Evolutionary conservation across 495 filamentous ascomycete genomes (phyloP).

Genomic region (Penicillium taxi): DNA sequence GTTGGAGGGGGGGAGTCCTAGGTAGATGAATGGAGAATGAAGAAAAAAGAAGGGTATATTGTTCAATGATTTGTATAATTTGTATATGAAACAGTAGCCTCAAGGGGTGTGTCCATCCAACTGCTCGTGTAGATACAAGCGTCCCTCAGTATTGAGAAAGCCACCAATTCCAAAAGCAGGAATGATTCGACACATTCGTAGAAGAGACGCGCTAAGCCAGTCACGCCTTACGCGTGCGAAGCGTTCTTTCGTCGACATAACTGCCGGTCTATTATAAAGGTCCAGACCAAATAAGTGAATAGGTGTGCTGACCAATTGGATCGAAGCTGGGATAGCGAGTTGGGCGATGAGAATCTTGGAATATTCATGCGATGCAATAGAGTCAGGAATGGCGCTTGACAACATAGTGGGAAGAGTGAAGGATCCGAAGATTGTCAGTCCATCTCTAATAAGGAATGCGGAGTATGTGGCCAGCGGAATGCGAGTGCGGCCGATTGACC

Average conservation of each 20-base stretch:
- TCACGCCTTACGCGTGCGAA: conserved; percentile 58
- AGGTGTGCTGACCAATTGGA: conserved; percentile 75
- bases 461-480: conserved; percentile 45
- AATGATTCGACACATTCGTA: conserved; percentile 76
- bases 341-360: conserved; percentile 51
- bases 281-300: conserved; percentile 80
- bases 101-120: conserved; percentile 16
- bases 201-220: conserved; percentile 61
- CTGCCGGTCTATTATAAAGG: conserved; percentile 61
- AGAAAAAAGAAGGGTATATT: conserved; percentile 22
- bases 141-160: conserved; percentile 62
- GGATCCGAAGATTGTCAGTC: conserved; percentile 77
- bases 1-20: too few relatives aligned
- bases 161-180: conserved; percentile 88
- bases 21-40: background rate
- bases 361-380: conserved; percentile 28
- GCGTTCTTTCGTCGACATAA: conserved; percentile 44
- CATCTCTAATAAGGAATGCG: conserved; percentile 72
- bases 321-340: conserved; percentile 65
- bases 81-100: conserved; percentile 4
- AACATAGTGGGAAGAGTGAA: conserved; percentile 65
- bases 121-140: conserved; percentile 27
- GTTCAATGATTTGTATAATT: conserved; percentile 14
- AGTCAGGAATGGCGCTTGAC: conserved; percentile 30
- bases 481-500: conserved; percentile 34